Evolutionary conservation across 2,329 filamentous ascomycete genomes (phyloP).

Genomic region (Fusarium drepaniforme): DNA sequence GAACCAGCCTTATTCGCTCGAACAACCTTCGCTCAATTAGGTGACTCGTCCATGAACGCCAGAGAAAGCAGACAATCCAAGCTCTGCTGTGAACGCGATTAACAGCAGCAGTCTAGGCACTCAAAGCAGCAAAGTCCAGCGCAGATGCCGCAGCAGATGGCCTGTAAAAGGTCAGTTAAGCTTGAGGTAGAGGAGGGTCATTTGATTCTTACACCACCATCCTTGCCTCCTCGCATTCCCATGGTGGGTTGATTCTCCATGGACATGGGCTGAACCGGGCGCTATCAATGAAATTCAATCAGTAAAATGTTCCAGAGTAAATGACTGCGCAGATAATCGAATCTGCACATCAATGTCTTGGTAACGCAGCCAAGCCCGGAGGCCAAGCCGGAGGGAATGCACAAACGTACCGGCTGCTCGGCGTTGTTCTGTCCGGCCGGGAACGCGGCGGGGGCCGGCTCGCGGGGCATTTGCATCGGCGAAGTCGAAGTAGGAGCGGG

Average conservation of each 20-base stretch:
- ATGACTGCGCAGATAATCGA: neutral
- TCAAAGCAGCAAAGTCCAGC: slow-evolving; percentile 56
- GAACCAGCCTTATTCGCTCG: neutral
- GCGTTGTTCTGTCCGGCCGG: slow-evolving; percentile 43
- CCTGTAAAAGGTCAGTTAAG: slow-evolving; percentile 42
- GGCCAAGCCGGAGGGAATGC: slow-evolving; percentile 12
- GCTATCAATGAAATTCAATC: slow-evolving; percentile 33
- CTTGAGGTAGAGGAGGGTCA: neutral
- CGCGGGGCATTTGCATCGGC: slow-evolving; percentile 47
- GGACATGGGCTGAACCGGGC: slow-evolving; percentile 51
- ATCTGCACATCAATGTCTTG: neutral
- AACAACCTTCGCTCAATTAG: slow-evolving; percentile 1
- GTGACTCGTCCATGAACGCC: slow-evolving; percentile 40
- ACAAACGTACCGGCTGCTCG: slow-evolving; percentile 52
- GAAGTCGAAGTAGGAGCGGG: slow-evolving; percentile 24
- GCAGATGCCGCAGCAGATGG: slow-evolving; percentile 56
- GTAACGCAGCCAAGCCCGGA: neutral
- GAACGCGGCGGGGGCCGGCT: slow-evolving; percentile 48
- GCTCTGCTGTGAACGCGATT: slow-evolving; percentile 28
- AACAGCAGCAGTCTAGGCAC: slow-evolving; percentile 49
- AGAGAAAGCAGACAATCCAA: slow-evolving; percentile 5
- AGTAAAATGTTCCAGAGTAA: neutral
- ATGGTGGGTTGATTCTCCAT: slow-evolving; percentile 42
- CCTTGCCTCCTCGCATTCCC: slow-evolving; percentile 51
- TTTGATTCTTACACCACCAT: slow-evolving; percentile 47